These are phyloP conservation scores for Neurospora sp. DNA, from an alignment of 2,329 filamentous ascomycete species.

Conservation along the genomic window DNA sequence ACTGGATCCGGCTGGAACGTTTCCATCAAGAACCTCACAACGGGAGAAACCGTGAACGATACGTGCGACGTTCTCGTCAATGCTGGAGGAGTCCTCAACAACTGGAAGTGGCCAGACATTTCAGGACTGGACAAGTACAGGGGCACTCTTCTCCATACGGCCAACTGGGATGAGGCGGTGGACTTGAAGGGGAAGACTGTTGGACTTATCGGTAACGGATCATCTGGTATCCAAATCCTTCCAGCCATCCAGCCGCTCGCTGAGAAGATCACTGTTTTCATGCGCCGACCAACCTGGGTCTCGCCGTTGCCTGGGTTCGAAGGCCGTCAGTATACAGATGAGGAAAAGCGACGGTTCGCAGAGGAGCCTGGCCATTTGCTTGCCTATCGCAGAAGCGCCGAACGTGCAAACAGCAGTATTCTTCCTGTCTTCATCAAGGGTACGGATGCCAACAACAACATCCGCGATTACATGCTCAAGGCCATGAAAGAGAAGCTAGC, in stretches of 20 bases:
- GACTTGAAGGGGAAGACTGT: slow-evolving; percentile 6
- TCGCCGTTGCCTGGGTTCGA: slow-evolving; percentile 1
- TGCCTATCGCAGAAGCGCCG: slow-evolving; percentile 1
- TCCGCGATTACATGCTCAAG: slow-evolving; percentile 1
- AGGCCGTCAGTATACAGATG: background rate
- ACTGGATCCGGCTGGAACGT: slow-evolving; percentile 9
- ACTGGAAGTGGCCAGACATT: slow-evolving; percentile 35
- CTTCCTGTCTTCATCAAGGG: slow-evolving; percentile 3
- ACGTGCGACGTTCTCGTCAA: slow-evolving; percentile 39
- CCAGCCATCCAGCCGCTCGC: slow-evolving; percentile 8
- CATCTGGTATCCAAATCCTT: slow-evolving; percentile 14
- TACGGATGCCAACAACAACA: background rate
- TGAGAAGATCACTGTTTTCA: slow-evolving; percentile 13
- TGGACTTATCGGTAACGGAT: slow-evolving; percentile 16
- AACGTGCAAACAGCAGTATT: slow-evolving; percentile 1
- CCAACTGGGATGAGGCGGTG: slow-evolving; percentile 4
- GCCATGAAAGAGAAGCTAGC: slow-evolving; percentile 1
- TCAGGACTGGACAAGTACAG: slow-evolving; percentile 9
- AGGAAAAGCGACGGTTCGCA: background rate
- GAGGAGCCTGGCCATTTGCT: slow-evolving; percentile 1
- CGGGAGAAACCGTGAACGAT: slow-evolving; percentile 19
- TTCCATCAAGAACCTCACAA: background rate
- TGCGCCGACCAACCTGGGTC: slow-evolving; percentile 12
- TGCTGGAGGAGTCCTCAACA: slow-evolving; percentile 37
- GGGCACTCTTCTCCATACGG: slow-evolving; percentile 11